Percentiles rank a stretch among this genome's conserved stretches.
Conservation (phyloP, 2,329 filamentous ascomycete species). For the Emmonsia crescens region DNA sequence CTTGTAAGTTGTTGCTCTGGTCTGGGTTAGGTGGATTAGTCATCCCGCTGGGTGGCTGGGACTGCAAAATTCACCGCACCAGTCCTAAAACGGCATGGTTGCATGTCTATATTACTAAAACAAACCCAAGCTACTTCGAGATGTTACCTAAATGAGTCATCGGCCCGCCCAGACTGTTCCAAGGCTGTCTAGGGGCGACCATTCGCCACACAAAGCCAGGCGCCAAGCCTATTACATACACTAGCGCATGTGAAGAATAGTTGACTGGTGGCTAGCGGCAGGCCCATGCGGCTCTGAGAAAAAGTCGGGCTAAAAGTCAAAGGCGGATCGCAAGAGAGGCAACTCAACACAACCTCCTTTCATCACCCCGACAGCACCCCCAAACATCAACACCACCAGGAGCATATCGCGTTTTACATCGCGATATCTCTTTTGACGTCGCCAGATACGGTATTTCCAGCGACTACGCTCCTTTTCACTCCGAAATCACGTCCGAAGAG, state of each 20-base stretch:
- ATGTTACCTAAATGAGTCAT: background rate
- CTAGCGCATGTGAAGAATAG: conserved; percentile 2
- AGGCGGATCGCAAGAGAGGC: conserved; percentile 31
- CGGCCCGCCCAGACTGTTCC: too few relatives aligned
- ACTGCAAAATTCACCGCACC: background rate
- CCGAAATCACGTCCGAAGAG: conserved; percentile 21
- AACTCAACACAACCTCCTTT: conserved; percentile 32
- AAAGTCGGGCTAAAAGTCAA: conserved; percentile 31
- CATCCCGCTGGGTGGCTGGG: background rate
- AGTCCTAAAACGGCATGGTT: background rate
- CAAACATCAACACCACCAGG: conserved; percentile 22
- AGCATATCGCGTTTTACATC: conserved; percentile 33
- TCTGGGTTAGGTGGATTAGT: background rate
- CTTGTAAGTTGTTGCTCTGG: background rate
- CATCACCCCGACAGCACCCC: conserved; percentile 27
- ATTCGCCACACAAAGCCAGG: background rate
- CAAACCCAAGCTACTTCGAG: background rate
- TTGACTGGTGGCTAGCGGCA: background rate
- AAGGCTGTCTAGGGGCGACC: too few relatives aligned
- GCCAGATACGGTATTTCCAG: conserved; percentile 18
- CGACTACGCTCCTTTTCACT: conserved; percentile 19
- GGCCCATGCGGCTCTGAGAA: conserved; percentile 13
- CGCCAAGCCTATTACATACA: background rate
- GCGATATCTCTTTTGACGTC: conserved; percentile 28
- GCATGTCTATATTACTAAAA: background rate